These are phyloP conservation scores for Linnemannia zychae DNA, from an alignment of 192 early-diverging fungal species.

Conservation along the genomic window DNA sequence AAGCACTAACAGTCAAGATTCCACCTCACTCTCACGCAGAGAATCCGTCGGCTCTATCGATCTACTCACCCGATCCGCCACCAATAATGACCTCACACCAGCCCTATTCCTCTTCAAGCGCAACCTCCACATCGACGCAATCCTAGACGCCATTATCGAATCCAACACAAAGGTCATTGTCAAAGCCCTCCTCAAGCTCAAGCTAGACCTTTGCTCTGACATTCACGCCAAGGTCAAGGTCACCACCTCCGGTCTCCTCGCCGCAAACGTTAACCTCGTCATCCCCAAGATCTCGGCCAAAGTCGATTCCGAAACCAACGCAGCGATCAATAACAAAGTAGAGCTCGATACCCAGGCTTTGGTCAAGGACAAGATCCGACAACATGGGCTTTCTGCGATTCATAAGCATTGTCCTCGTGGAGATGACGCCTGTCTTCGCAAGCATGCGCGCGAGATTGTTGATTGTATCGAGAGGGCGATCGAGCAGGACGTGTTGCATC, in stretches of 20 bases:
- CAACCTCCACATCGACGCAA: background rate
- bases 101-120: background rate
- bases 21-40: background rate
- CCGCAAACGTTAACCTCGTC: background rate
- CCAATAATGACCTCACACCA: background rate
- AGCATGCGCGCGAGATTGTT: constrained; percentile 16
- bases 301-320: background rate
- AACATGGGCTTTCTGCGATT: background rate
- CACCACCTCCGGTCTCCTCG: background rate
- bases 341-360: constrained; percentile 21
- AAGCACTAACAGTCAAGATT: background rate
- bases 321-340: constrained; percentile 22
- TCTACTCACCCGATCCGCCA: background rate
- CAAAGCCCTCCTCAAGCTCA: constrained; percentile 25
- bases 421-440: constrained; percentile 2
- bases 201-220: constrained; percentile 24
- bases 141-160: constrained; percentile 4
- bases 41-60: background rate
- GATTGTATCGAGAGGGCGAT: constrained; percentile 4
- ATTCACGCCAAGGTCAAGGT: constrained; percentile 19
- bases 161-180: constrained; percentile 24
- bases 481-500: constrained; percentile 17
- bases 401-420: constrained; percentile 9
- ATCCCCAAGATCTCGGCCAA: constrained; percentile 13
- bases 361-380: constrained; percentile 20